A percentile compares a stretch with the other conserved stretches of the same genome.
Conservation (phyloP, 495 filamentous ascomycete genomes). For the Xylaria longipes region DNA sequence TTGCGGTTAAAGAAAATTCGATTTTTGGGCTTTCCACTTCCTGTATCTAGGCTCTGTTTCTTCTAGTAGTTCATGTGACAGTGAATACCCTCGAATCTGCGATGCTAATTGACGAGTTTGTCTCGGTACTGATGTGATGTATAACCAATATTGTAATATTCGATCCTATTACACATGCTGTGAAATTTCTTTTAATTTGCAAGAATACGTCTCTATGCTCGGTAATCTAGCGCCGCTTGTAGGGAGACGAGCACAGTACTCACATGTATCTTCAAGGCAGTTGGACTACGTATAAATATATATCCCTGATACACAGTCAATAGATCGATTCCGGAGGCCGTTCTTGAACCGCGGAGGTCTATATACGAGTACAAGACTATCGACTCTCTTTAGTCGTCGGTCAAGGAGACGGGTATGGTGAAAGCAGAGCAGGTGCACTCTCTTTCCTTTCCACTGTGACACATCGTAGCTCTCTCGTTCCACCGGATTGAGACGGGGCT, state of each 20-base stretch:
- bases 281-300: neutral
- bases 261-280: neutral
- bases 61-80: constrained; percentile 19
- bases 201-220: neutral
- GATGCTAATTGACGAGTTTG: neutral
- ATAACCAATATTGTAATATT: neutral
- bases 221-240: neutral
- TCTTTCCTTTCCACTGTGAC: neutral
- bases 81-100: constrained; percentile 13
- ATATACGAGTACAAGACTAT: neutral
- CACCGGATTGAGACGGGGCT: neutral
- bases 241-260: neutral
- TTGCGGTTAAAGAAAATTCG: constrained; percentile 25
- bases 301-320: neutral
- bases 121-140: neutral
- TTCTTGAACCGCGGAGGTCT: neutral
- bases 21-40: constrained; percentile 21
- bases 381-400: neutral
- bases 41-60: constrained; percentile 20
- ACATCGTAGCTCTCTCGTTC: neutral
- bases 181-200: neutral
- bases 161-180: neutral
- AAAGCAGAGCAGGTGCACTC: neutral
- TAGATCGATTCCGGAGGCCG: neutral
- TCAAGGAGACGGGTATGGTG: neutral